Base-by-base conservation (phyloP, 2,329 filamentous ascomycete species). In the Pleurostoma richardsiae region DNA sequence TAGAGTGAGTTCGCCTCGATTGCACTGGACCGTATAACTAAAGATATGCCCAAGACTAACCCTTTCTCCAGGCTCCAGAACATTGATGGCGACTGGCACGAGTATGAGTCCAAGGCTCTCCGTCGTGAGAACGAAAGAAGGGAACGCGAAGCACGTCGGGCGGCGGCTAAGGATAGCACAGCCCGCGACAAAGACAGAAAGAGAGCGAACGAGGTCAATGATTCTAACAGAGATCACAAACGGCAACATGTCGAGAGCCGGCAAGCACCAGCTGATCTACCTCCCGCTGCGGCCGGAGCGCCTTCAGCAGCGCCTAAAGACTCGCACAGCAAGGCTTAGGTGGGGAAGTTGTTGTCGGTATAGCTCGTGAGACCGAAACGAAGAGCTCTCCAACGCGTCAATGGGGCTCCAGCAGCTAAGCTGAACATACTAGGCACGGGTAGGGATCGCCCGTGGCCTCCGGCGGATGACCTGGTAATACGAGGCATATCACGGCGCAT, bases 51-150 rank as follows among this genome's bases (percentile, higher is more conserved):
- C 29, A 31, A n/a, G 33, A 36, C 33, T 30, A 40, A n/a, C 31
- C 36, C 50, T 41, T 36, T 10, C 30, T 28, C 10, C 4, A 88
- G 87, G 59, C 78, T 99, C 43, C 83, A 85, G 49, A 74, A 84
- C 42, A 77, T 99, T 30, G 82, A 94, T 57, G 94, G 94, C 27
- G 94, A 99, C 58, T 99, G 94, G 94, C 94, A 99, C 62, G 94
- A 99, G 63, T 96, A 97, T 59, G 94, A 99, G 70, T 95, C 90
- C 47, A 99, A 99, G 70, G 91, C 90, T 11, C 75, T 96, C 29
- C 79, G 94, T 30, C 94, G 94, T 56, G 91, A 96, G 65, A 92
- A 90, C 56, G 89, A 94, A 64, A 80, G 81, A 46, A 75, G 73
- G 50, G 77, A 80, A 29, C 71, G 74, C 47, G 77, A 80, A 45